Base-by-base conservation (phyloP, 345 rosid species). In the Murraya paniculata region DNA sequence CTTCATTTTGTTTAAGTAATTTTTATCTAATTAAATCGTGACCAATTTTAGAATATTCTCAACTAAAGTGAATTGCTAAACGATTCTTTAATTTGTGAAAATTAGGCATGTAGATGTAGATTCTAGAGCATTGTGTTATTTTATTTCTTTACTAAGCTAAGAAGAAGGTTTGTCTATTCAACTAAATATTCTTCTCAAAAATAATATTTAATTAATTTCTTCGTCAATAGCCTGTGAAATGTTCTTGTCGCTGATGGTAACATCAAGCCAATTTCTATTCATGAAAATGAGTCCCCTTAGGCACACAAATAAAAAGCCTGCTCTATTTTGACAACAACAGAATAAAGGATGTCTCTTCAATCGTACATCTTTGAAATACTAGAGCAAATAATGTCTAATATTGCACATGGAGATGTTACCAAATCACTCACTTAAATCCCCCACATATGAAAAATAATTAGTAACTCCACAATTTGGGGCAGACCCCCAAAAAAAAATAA, bases 281-380 rank as follows among this genome's bases (percentile, higher is more conserved):
- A 8, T 58, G 50, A 73, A 57, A 55, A 57, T 38, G 25, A 38
- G n/a, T 2, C 5, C 68, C 1, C 2, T 60, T 27, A 36, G 39
- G n/a, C 35, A 25, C 67, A 13, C 14, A 19, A 57, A 35, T 59
- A 58, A 48, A 27, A 31, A 48, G n/a, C 58, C 18, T 45, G 35
- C 28, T 48, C 58, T 27, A 19, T 14, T 11, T 70, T 28, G 73
- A 50, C 59, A 10, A 30, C 60, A 27, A 39, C 5, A 24, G 24
- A 30, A 27, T 27, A 18, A 59, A 25, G 77, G 68, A 41, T 62
- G 39, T 73, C 77, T 60, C 66, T 28, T 60, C 68, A 73, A 39
- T 60, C 38, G 68, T 60, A 25, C 39, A 6, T 14, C 6, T 1
- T 55, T 33, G 60, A 53, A 50, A 71, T 28, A 33, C 41, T 3